phyloP scores from a whole-genome alignment of 1,139 yeast species.

The Tardiomyces blankii region DNA sequence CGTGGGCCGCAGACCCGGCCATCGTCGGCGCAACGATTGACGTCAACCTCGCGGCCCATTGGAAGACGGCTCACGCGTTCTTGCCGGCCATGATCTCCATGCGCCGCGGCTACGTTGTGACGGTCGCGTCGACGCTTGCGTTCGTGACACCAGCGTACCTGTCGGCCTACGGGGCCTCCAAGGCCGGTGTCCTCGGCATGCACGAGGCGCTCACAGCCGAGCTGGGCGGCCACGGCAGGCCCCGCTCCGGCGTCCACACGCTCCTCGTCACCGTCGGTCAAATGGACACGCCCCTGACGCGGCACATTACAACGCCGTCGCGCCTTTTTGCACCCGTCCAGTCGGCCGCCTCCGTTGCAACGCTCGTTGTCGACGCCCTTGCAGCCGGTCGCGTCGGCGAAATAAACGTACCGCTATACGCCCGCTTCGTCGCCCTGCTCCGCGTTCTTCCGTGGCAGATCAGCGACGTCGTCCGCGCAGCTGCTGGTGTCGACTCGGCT shows the following conservation, averaged over 20 bases:
- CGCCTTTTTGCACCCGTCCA: constrained; percentile 69
- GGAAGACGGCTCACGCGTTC: constrained; percentile 57
- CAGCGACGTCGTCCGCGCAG: constrained; percentile 39
- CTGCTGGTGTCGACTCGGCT: constrained; percentile 51
- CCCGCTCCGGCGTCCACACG: constrained; percentile 51
- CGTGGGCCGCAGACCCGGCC: constrained; percentile 22
- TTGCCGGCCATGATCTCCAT: constrained; percentile 58
- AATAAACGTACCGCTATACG: constrained; percentile 64
- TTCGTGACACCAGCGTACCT: constrained; percentile 74
- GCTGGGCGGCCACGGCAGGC: constrained; percentile 27
- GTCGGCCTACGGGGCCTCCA: constrained; percentile 81
- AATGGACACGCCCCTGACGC: constrained; percentile 60
- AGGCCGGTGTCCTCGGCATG: constrained; percentile 72
- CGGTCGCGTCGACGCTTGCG: constrained; percentile 76
- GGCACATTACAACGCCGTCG: constrained; percentile 61
- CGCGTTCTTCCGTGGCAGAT: constrained; percentile 68
- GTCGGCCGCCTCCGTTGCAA: constrained; percentile 56
- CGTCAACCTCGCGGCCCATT: constrained; percentile 59
- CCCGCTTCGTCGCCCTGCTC: constrained; percentile 57
- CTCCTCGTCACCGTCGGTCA: constrained; percentile 83
- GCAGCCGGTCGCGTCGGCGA: constrained; percentile 56
- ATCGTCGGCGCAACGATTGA: constrained; percentile 52
- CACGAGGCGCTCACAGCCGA: constrained; percentile 77
- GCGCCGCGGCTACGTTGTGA: constrained; percentile 65
- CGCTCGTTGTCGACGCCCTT: constrained; percentile 43